A percentile compares a stretch with the other conserved stretches of the same genome.
These are phyloP conservation scores for Nematocida sp. DNA, from an alignment of 371 early-diverging fungal genomes.

Conservation along the genomic window DNA sequence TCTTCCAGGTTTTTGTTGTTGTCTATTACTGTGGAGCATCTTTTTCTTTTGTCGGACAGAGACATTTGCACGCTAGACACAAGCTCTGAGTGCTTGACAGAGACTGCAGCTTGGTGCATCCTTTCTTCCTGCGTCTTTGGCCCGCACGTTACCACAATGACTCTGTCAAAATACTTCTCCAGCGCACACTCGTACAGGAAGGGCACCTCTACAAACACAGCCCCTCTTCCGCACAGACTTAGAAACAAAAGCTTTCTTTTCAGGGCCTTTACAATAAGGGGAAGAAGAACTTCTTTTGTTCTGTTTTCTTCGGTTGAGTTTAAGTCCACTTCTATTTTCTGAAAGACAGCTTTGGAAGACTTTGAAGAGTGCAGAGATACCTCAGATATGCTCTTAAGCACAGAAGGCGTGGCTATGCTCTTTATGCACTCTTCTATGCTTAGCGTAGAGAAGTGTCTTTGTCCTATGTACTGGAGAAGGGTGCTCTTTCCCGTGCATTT, in stretches of 20 bases:
- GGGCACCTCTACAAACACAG: slow-evolving; percentile 32
- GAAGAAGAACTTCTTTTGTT: not conserved
- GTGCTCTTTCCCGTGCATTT: slow-evolving; percentile 34
- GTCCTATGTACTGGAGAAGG: slow-evolving; percentile 32
- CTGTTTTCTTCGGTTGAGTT: not conserved
- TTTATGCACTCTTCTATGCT: not conserved
- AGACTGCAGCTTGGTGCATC: not conserved
- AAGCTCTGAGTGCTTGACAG: not conserved
- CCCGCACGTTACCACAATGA: slow-evolving; percentile 43
- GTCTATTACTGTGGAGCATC: slow-evolving; percentile 40
- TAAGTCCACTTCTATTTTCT: not conserved
- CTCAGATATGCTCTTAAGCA: not conserved
- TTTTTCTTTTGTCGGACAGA: slow-evolving; percentile 26
- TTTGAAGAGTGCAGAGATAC: not conserved
- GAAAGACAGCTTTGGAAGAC: not conserved
- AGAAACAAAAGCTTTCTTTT: not conserved
- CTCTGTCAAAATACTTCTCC: slow-evolving; percentile 15
- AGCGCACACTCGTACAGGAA: slow-evolving; percentile 44
- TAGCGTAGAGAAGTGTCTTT: slow-evolving; percentile 17
- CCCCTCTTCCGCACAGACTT: not conserved
- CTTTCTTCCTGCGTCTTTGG: slow-evolving; percentile 52
- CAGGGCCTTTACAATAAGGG: not conserved
- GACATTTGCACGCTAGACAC: not conserved
- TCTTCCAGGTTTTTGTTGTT: slow-evolving; percentile 19
- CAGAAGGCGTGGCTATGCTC: not conserved